Evolutionary conservation across 2,329 filamentous ascomycete species (phyloP).

Genomic region (Aspergillus novoparasiticus): DNA sequence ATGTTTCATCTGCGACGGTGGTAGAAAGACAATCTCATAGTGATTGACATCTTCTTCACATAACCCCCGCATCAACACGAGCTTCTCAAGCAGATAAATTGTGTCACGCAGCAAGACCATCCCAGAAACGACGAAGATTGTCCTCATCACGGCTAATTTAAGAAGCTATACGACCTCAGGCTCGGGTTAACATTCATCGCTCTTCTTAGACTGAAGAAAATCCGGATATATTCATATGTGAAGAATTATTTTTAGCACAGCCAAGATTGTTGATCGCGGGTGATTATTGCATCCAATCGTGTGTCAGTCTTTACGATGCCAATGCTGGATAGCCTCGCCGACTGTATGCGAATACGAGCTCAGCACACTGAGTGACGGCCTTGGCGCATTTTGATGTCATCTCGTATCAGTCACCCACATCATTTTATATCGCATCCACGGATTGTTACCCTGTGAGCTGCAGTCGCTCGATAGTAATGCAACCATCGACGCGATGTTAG

Average conservation of each 20-base stretch:
- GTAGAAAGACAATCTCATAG: rapidly evolving
- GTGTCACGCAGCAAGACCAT: not conserved
- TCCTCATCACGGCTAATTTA: not conserved
- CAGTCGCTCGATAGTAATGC: not conserved
- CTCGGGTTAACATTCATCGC: not conserved
- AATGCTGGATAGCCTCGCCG: not conserved
- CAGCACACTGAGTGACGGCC: not conserved
- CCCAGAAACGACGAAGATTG: not conserved
- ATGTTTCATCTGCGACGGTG: not conserved
- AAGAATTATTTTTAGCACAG: not conserved
- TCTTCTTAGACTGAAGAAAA: not conserved
- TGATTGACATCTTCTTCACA: too few species aligned
- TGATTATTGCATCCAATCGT: not conserved
- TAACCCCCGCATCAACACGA: not conserved
- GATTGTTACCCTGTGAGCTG: not conserved
- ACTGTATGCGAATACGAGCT: not conserved
- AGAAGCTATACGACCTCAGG: not conserved
- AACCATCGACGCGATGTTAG: not conserved
- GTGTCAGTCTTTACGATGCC: not conserved
- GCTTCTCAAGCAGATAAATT: not conserved
- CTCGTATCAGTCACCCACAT: not conserved
- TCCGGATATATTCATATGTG: not conserved
- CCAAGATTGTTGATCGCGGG: not conserved
- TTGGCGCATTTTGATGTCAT: not conserved
- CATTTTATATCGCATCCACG: not conserved